Percentiles rank a stretch among this genome's conserved stretches.
phyloP scores from a whole-genome alignment of 139 green algal species.

The Astrephomene gubernaculifera region DNA sequence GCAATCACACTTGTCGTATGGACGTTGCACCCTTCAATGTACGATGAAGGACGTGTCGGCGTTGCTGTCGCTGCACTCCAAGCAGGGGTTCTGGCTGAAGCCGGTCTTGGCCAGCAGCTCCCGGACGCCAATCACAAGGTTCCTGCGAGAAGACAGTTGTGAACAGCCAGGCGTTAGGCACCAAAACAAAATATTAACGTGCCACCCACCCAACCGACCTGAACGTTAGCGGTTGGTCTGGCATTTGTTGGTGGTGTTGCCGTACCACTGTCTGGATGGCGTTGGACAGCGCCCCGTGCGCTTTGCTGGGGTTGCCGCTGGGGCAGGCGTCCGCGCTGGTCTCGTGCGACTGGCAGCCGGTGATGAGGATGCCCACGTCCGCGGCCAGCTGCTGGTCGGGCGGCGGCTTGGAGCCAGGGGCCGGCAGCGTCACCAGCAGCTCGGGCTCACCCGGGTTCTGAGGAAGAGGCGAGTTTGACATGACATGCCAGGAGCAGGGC shows the following conservation, averaged over 20 bases:
- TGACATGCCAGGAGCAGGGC: slow-evolving; percentile 9
- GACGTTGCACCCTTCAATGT: neutral
- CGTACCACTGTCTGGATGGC: slow-evolving; percentile 63
- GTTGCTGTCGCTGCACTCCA: slow-evolving; percentile 68
- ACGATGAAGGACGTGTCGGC: slow-evolving; percentile 68
- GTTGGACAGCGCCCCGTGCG: slow-evolving; percentile 76
- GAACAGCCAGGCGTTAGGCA: neutral
- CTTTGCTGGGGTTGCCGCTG: slow-evolving; percentile 60
- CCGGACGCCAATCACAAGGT: slow-evolving; percentile 64
- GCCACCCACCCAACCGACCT: slow-evolving; percentile 30
- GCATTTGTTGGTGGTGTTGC: slow-evolving; percentile 52
- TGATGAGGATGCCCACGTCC: slow-evolving; percentile 72
- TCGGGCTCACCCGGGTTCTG: slow-evolving; percentile 30
- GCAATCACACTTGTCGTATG: too few relatives aligned
- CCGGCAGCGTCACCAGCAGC: slow-evolving; percentile 35
- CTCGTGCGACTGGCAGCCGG: slow-evolving; percentile 71
- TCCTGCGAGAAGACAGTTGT: slow-evolving; percentile 47
- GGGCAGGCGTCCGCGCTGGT: slow-evolving; percentile 76
- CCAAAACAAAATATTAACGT: neutral
- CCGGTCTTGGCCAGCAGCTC: slow-evolving; percentile 55
- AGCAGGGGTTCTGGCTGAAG: slow-evolving; percentile 75
- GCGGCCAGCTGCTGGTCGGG: slow-evolving; percentile 21
- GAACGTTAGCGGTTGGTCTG: slow-evolving; percentile 55
- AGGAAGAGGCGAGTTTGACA: neutral
- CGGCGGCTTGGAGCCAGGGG: slow-evolving; percentile 46